These are phyloP conservation scores for Euphrasia arctica DNA, from an alignment of 305 asterid genomes.

Conservation along the genomic window DNA sequence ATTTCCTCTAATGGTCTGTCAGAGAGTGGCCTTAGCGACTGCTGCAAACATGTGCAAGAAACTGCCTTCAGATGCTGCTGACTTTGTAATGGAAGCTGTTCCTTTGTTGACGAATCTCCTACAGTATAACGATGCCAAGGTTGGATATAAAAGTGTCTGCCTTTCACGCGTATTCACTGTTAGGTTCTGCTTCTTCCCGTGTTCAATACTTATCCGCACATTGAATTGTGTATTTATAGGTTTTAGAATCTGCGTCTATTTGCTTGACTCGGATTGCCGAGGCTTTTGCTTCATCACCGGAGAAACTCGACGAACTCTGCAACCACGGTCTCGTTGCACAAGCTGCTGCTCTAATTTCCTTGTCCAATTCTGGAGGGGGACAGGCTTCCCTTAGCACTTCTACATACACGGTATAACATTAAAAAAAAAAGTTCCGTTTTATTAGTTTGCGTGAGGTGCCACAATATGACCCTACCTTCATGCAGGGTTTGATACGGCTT, in stretches of 20 bases:
- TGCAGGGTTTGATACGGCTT: constrained; percentile 93
- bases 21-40: constrained; percentile 95
- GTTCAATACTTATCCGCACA: constrained; percentile 2
- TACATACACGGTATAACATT: constrained; percentile 82
- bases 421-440: constrained; percentile 17
- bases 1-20: constrained; percentile 19
- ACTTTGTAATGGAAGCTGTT: constrained; percentile 98
- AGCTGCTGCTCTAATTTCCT: constrained; percentile 86
- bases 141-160: constrained; percentile 25
- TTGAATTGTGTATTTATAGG: constrained; percentile 44
- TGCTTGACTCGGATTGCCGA: constrained; percentile 98
- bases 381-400: constrained; percentile 92
- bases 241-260: constrained; percentile 92
- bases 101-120: constrained; percentile 95
- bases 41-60: constrained; percentile 99
- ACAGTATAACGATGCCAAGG: constrained; percentile 99
- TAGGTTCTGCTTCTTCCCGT: constrained; percentile 13
- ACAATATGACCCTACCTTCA: constrained; percentile 29
- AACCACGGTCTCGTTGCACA: constrained; percentile 96
- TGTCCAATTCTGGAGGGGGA: constrained; percentile 87
- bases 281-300: constrained; percentile 90
- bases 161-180: neutral
- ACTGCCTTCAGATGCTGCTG: constrained; percentile 96
- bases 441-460: constrained; percentile 23
- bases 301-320: constrained; percentile 92